A percentile compares a stretch with the other conserved stretches of the same genome.
Evolutionary conservation across 257 asterid species (phyloP).

Genomic region (Lycium ferocissimum): DNA sequence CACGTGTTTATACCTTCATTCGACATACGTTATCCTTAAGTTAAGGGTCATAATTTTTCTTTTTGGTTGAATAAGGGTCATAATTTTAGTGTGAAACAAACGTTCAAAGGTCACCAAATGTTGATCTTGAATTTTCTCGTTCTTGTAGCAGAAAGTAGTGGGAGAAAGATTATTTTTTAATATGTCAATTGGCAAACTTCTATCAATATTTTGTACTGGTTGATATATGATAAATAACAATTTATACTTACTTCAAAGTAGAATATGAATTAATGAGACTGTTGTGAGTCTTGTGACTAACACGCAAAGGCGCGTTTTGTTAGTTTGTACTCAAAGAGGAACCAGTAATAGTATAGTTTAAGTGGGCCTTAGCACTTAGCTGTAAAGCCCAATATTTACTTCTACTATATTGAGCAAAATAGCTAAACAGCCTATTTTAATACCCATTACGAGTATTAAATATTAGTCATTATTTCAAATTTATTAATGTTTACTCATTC

Average conservation of each 20-base stretch:
- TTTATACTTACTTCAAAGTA: background rate
- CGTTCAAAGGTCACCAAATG: background rate
- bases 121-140: background rate
- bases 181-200: background rate
- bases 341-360: background rate
- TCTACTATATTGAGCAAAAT: background rate
- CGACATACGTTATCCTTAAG: background rate
- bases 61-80: background rate
- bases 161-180: background rate
- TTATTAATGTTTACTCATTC: too few species aligned
- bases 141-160: background rate
- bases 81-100: background rate
- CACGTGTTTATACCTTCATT: background rate
- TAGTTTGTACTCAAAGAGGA: background rate
- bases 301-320: background rate
- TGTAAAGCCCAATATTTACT: background rate
- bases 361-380: slow-evolving; percentile 19
- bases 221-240: background rate
- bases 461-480: too few species aligned
- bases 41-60: background rate
- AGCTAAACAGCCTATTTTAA: too few species aligned
- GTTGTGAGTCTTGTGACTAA: background rate
- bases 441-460: too few species aligned
- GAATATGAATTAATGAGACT: background rate
- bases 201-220: background rate